Conservation (phyloP, 345 rosid species). For the Bruguiera sexangula region DNA sequence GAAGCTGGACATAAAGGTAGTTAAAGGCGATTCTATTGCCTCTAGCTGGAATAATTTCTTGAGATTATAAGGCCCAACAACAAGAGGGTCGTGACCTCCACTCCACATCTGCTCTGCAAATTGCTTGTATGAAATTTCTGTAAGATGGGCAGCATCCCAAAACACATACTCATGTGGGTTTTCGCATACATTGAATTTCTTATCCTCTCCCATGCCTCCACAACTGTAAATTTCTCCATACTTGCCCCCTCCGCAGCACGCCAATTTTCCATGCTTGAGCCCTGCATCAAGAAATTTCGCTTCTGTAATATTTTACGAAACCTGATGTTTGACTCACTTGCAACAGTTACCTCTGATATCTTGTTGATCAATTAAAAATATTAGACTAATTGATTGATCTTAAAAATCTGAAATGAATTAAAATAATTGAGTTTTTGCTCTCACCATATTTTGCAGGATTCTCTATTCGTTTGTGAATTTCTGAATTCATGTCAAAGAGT, state of each 20-base stretch:
- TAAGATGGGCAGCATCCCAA: conserved; percentile 1
- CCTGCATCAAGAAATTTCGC: background rate
- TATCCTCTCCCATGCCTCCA: conserved; percentile 1
- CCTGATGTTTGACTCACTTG: background rate
- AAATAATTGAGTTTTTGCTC: background rate
- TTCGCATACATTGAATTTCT: background rate
- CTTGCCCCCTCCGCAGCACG: conserved; percentile 1
- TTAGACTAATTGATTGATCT: too few relatives aligned
- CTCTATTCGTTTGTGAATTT: background rate
- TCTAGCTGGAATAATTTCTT: background rate
- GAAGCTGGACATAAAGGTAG: too few relatives aligned
- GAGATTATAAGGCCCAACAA: background rate
- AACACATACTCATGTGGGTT: background rate
- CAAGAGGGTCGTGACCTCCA: background rate
- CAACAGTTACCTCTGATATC: too few relatives aligned
- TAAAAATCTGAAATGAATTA: background rate
- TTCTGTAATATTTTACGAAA: background rate
- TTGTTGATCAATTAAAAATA: too few relatives aligned
- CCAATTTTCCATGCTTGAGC: background rate
- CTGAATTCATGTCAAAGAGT: background rate
- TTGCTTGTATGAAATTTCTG: background rate
- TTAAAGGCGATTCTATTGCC: too few relatives aligned
- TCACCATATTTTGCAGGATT: background rate
- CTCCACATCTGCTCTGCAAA: conserved; percentile 3
- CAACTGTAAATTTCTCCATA: background rate